Evolutionary conservation across 768 basidiomycete species (phyloP), one percentile per base, ranked within the genome.

Genomic region (Boletus tylopilopsis): DNA sequence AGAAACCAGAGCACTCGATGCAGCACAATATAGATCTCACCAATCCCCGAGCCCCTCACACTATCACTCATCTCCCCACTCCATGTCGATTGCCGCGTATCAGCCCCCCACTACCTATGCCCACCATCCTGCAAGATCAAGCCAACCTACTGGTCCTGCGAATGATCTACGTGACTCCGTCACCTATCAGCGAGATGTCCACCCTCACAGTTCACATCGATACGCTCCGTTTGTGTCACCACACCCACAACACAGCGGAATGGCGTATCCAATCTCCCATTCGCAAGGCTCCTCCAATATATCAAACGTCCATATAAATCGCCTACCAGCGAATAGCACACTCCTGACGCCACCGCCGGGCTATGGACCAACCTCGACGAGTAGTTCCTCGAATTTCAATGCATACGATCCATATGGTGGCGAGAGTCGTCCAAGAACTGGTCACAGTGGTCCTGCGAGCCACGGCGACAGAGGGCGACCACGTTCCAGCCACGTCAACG

Each of bases 331-430:
- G 25, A 78, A 81, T 59, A 86, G 82, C 66, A 87, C 82, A 22
- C 73, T 89, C 46, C 71, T 88, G 53, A 87, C 85, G 27, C 84
- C 87, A n/a, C 71, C 86, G 18, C 74, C 80, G 5, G 78, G 81
- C 19, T 85, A 83, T 57, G 75, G 77, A 51, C 59, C 71, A 8
- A 56, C 74, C 24, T 64, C 76, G n/a, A 54, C 74, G 48, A 46
- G 54, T 32, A 49, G 57, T 47, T 29, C 25, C 24, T 23, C 54
- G 8, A 41, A 53, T 24, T 45, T 57, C 36, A 45, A 56, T 27
- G 16, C 50, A 10, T 70, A 64, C 43, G 45, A 42, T 23, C 68
- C 74, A 29, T 71, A 74, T 44, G 73, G 71, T 37, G 63, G 64
- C 37, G 67, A 64, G 45, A 64, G 64, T 54, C 70, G 73, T 52